Percentiles rank a stretch among this genome's conserved stretches.
Conservation (phyloP, 768 basidiomycete genomes). For the Lactarius quietus region DNA sequence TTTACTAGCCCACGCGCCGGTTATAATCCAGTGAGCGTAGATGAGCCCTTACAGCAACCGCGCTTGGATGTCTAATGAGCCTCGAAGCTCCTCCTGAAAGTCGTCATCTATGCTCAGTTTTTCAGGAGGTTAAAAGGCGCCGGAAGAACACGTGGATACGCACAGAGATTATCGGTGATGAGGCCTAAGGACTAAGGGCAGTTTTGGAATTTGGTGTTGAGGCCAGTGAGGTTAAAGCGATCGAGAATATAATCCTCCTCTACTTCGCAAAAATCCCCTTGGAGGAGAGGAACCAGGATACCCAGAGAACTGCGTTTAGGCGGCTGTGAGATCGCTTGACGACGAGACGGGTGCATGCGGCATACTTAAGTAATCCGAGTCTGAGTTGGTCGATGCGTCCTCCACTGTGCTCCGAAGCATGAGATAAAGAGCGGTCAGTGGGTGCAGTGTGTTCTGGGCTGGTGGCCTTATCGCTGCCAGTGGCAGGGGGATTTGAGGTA, state of each 20-base stretch:
- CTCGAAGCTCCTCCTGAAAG: conserved; percentile 89
- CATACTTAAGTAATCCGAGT: conserved; percentile 96
- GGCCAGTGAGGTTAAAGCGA: conserved; percentile 95
- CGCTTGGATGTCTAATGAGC: conserved; percentile 89
- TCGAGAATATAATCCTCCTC: conserved; percentile 99
- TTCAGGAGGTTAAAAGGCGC: neutral
- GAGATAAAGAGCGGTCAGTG: neutral
- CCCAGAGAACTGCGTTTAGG: conserved; percentile 61
- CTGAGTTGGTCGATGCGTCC: conserved; percentile 86
- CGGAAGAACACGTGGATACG: conserved; percentile 29
- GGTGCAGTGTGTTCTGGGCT: conserved; percentile 8
- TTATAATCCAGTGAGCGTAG: conserved; percentile 96
- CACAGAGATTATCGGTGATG: conserved; percentile 93
- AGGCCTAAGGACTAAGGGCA: conserved; percentile 92
- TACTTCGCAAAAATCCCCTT: conserved; percentile 98
- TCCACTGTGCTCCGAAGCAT: conserved; percentile 59
- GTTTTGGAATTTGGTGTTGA: conserved; percentile 96
- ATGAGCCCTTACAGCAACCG: conserved; percentile 93
- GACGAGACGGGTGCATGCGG: conserved; percentile 13
- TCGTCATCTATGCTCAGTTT: conserved; percentile 70
- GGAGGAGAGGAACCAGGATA: conserved; percentile 94
- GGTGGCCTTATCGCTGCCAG: neutral
- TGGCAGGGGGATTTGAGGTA: neutral
- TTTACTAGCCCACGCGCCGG: conserved; percentile 88
- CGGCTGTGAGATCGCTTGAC: conserved; percentile 15